Evolutionary conservation across 371 early-diverging fungal genomes (phyloP), one percentile per base, ranked within the genome.

Genomic region (Vairimorpha necatrix): DNA sequence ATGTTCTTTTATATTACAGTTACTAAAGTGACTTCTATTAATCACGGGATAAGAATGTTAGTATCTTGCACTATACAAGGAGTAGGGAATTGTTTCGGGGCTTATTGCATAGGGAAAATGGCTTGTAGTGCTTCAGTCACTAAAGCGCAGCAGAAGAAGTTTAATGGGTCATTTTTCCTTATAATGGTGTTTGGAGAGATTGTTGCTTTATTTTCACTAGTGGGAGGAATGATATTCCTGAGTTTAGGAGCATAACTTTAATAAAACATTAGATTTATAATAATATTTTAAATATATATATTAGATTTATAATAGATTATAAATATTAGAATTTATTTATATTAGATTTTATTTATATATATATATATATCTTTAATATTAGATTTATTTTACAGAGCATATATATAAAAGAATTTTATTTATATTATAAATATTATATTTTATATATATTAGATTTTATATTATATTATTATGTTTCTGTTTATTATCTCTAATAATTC

Each of bases 161-260:
- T 85, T 62, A 68, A 71, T 38, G 69, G 70, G 4, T 67, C 69
- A 0, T 84, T 84, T 63, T 81, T 82, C 42, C 32, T 85, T n/a
- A 32, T 84, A 2, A 32, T 85, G 38, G 78, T 85, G 14, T 85
- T 85, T 72, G 84, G 80, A 47, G 85, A 85, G 72, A 70, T 85
- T 38, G 70, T 82, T 24, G 85, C 79, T 0, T 62, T 85, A 14
- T 78, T 85, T 26, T 69, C 74, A 47, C 46, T 85, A 22, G 75
- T 85, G 11, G 60, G 80, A 65, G 82, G 79, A 26, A 71, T 84
- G 71, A 65, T 82, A 11, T 63, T 84, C 50, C n/a, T 50, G 4
- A 50, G 20, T n/a, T 22, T 50, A n/a, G 50, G 50, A 26, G 30
- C 3, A 3, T 7, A 56, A 28, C 28, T 32, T 56, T 4, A 6